Evolutionary conservation across 2,329 filamentous ascomycete species (phyloP).

Genomic region (Ceratocystis cubensis): DNA sequence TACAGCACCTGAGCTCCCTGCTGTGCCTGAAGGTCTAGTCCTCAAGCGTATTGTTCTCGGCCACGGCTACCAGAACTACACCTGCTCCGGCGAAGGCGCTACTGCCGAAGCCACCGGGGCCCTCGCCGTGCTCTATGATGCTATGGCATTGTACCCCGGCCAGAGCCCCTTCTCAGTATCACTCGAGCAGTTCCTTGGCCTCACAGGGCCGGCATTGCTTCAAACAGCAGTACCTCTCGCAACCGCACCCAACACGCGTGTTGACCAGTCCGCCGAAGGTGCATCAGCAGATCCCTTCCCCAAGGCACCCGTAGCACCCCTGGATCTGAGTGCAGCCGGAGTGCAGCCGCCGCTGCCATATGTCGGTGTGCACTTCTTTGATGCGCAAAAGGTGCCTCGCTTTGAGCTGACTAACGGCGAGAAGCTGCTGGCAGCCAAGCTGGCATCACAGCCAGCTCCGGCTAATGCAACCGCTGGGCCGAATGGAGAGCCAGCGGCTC

Average conservation of each 20-base stretch:
- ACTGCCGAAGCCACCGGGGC: conserved; percentile 30
- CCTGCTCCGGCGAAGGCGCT: conserved; percentile 3
- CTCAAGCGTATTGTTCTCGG: conserved; percentile 48
- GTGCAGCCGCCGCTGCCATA: conserved; percentile 30
- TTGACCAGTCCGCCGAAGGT: conserved; percentile 28
- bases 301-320: conserved; percentile 28
- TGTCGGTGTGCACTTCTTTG: conserved; percentile 58
- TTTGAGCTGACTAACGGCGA: conserved; percentile 41
- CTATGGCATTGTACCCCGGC: conserved; percentile 39
- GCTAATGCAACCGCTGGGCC: conserved; percentile 8
- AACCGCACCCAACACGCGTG: conserved; percentile 27
- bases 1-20: conserved; percentile 31
- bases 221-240: conserved; percentile 37
- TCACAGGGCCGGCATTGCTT: conserved; percentile 34
- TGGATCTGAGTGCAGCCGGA: conserved; percentile 30
- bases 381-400: conserved; percentile 38
- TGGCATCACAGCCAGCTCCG: conserved; percentile 29
- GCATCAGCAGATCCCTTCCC: conserved; percentile 38
- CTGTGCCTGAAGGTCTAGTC: conserved; percentile 29
- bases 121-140: conserved; percentile 48
- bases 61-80: conserved; percentile 56
- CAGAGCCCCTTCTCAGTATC: conserved; percentile 31
- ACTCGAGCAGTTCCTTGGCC: conserved; percentile 24
- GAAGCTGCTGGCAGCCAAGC: conserved; percentile 37
- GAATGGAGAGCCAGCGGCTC: conserved; percentile 13